Evolutionary conservation across 192 early-diverging fungal species (phyloP).

Genomic region (Linderina pennispora): DNA sequence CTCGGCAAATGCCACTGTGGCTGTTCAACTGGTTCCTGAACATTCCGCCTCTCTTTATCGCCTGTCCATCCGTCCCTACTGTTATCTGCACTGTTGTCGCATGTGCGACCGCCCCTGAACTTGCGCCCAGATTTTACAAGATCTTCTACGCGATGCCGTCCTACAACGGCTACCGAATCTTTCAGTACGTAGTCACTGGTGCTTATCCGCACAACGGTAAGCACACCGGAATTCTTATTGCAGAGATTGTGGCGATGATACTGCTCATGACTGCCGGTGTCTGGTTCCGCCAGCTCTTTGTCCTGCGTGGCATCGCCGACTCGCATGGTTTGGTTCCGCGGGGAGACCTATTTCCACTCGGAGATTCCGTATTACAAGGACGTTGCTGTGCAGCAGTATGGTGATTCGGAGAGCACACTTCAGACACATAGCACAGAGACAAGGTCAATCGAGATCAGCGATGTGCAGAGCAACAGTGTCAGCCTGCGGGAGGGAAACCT

Average conservation of each 20-base stretch:
- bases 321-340: slow-evolving; percentile 18
- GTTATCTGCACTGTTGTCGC: slow-evolving; percentile 32
- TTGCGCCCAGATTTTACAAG: slow-evolving; percentile 40
- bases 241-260: slow-evolving; percentile 23
- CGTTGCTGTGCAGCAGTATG: too few species aligned
- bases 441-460: too few species aligned
- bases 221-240: slow-evolving; percentile 41
- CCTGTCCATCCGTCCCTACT: slow-evolving; percentile 6
- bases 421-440: too few species aligned
- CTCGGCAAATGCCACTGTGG: slow-evolving; percentile 12
- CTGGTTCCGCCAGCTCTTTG: slow-evolving; percentile 12
- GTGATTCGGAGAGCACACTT: too few species aligned
- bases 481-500: too few species aligned
- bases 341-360: slow-evolving; percentile 12
- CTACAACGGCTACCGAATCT: slow-evolving; percentile 44
- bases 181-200: slow-evolving; percentile 35
- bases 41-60: slow-evolving; percentile 21
- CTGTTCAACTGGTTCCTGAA: slow-evolving; percentile 15
- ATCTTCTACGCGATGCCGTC: slow-evolving; percentile 45
- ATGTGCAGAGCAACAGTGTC: too few species aligned
- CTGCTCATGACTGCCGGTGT: slow-evolving; percentile 20
- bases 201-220: slow-evolving; percentile 26
- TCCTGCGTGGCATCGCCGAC: slow-evolving; percentile 11
- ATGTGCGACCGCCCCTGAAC: slow-evolving; percentile 21
- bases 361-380: slow-evolving; percentile 23